Conservation (phyloP, 352 stramenopile genomes). For the Globisporangium megalacanthum region DNA sequence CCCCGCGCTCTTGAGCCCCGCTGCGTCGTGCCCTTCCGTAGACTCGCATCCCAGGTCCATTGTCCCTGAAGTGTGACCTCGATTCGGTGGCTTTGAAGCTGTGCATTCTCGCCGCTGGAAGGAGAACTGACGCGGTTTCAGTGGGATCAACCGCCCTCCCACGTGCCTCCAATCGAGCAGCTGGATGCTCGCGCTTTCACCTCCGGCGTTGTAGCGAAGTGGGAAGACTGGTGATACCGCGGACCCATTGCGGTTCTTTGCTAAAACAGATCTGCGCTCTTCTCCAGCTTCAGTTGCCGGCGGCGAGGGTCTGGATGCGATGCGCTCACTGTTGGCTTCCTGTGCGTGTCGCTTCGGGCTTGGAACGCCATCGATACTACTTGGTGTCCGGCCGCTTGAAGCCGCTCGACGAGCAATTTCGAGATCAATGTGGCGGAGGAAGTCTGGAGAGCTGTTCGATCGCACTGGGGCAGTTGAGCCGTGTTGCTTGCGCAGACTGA, state of each 20-base stretch:
- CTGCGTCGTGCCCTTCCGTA: background rate
- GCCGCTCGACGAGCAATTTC: background rate
- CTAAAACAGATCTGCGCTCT: background rate
- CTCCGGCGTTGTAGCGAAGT: background rate
- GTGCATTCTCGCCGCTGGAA: constrained; percentile 3
- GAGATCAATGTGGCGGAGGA: background rate
- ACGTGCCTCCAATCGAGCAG: background rate
- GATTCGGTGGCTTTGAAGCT: too few relatives aligned
- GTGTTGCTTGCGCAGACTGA: constrained; percentile 40
- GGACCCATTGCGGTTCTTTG: background rate
- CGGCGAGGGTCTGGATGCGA: background rate
- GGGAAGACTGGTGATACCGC: constrained; percentile 4
- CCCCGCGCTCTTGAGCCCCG: background rate
- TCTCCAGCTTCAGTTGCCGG: background rate
- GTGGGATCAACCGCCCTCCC: background rate
- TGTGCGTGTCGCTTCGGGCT: constrained; percentile 6
- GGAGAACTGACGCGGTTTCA: constrained; percentile 9
- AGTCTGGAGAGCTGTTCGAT: constrained; percentile 5
- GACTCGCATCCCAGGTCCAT: background rate
- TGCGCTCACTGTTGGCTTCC: background rate
- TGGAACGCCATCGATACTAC: background rate
- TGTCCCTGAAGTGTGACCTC: background rate
- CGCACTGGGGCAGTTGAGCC: background rate
- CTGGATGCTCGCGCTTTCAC: constrained; percentile 2
- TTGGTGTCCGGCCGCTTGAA: background rate